Conservation (phyloP, 768 basidiomycete genomes). For the Tulasnella sp. region DNA sequence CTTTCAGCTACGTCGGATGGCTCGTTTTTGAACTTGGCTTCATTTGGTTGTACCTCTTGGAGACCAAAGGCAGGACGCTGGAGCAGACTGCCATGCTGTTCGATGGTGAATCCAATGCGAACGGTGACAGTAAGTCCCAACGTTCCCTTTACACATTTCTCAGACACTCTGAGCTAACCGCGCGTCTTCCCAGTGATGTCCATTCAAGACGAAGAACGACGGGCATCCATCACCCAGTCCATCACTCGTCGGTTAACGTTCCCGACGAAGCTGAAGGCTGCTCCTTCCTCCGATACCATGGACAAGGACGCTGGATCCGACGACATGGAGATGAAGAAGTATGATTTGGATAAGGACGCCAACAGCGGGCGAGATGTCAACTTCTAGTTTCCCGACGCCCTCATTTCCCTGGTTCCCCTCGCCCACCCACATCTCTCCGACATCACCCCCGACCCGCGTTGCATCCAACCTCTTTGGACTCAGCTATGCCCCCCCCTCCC, state of each 20-base stretch:
- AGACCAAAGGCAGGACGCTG: conserved; percentile 13
- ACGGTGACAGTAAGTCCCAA: background rate
- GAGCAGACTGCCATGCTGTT: conserved; percentile 18
- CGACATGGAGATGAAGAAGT: background rate
- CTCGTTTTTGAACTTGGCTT: conserved; percentile 14
- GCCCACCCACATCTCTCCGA: background rate
- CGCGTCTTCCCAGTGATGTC: background rate
- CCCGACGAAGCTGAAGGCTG: background rate
- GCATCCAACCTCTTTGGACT: background rate
- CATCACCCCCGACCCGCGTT: too few relatives aligned
- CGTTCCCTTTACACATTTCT: background rate
- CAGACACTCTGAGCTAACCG: background rate
- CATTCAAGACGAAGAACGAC: background rate
- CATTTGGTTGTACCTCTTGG: conserved; percentile 13
- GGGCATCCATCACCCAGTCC: background rate
- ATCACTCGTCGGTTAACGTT: background rate
- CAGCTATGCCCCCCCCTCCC: background rate
- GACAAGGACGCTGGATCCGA: background rate
- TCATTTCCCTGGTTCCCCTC: background rate
- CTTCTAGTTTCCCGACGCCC: background rate
- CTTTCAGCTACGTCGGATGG: conserved; percentile 16
- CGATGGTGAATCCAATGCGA: background rate
- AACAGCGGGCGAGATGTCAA: background rate
- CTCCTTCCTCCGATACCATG: background rate
- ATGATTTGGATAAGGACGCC: background rate